Base-by-base conservation (phyloP, 352 stramenopile genomes). In the Achlya hypogyna region DNA sequence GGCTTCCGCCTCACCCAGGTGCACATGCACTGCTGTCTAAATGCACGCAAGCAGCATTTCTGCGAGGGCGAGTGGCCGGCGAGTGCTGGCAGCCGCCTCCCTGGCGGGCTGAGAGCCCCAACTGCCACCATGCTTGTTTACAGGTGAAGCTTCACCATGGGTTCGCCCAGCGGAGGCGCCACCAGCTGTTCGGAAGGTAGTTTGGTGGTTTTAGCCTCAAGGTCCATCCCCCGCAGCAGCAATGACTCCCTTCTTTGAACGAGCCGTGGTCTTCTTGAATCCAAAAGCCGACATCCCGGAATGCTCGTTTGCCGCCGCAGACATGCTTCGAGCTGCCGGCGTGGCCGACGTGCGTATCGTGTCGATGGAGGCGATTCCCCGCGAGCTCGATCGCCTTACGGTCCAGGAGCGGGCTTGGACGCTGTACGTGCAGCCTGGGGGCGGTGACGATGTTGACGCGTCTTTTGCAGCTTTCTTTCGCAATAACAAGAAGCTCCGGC, bases 401-500 rank as follows among this genome's bases (percentile, higher is more conserved):
- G 16, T 25, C 28, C 18, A 18, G 4, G 16, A 62, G 6, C 22
- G 23, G 31, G 25, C 5, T 5, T 8, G 8, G 1, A 32, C 31
- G 8, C 27, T 49, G 12, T 45, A 49, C n/a, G 34, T 45, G 4
- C 53, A 62, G 25, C 53, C 53, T 28, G 54, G 54, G 5, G 32
- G 54, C 29, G 54, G 54, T 23, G 54, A 64, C 54, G 54, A 64
- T 25, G 54, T 64, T 9, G 54, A 64, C 25, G 20, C 14, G 9
- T 52, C 54, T 1, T 52, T 64, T 31, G 38, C 54, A n/a, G 34
- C 35, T 16, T 64, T 51, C 22, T 64, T 64, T 47, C 12, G 9
- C 4, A 47, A 38, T 22, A 52, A 64, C 47, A 34, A 25, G 16
- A 64, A 64, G n/a, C 35, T 64, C 54, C 45, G 47, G 5, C 32